Evolutionary conservation across 1,284 basidiomycete genomes (phyloP).

Genomic region (Phlebopus sp.): DNA sequence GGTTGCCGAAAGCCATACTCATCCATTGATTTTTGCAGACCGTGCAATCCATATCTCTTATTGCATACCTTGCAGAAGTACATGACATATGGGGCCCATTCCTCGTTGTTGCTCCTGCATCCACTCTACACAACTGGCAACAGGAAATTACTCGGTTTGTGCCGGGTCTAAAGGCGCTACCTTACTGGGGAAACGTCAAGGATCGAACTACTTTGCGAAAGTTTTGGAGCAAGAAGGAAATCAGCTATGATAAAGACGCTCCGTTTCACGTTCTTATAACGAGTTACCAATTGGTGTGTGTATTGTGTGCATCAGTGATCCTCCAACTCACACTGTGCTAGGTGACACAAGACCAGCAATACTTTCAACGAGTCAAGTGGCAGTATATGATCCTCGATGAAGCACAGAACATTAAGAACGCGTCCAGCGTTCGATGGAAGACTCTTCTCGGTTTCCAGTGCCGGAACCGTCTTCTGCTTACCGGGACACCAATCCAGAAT

Average conservation of each 20-base stretch:
- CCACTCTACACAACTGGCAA: constrained; percentile 99
- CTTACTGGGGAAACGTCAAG: constrained; percentile 98
- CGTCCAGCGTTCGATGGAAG: constrained; percentile 97
- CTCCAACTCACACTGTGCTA: constrained; percentile 31
- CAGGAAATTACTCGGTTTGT: constrained; percentile 97
- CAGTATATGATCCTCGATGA: constrained; percentile 99
- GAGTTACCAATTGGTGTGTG: constrained; percentile 88
- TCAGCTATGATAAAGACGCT: constrained; percentile 93
- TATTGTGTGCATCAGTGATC: neutral
- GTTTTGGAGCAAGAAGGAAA: constrained; percentile 98
- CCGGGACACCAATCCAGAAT: constrained; percentile 99
- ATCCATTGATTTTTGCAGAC: constrained; percentile 54
- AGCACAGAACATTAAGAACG: constrained; percentile 99
- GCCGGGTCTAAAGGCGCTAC: constrained; percentile 89
- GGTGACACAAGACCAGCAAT: constrained; percentile 97
- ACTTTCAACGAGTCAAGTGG: constrained; percentile 98
- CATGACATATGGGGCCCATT: constrained; percentile 99
- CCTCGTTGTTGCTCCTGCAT: constrained; percentile 97
- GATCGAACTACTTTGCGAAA: constrained; percentile 93
- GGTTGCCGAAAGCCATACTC: neutral
- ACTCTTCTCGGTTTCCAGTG: constrained; percentile 95
- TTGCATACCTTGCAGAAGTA: constrained; percentile 95
- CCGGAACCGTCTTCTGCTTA: constrained; percentile 91
- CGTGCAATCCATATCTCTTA: constrained; percentile 96
- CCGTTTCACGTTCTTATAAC: constrained; percentile 98